Evolutionary conservation across 202 grass and related monocot species (phyloP).

Genomic region (Thinopyrum obtusiflorum): DNA sequence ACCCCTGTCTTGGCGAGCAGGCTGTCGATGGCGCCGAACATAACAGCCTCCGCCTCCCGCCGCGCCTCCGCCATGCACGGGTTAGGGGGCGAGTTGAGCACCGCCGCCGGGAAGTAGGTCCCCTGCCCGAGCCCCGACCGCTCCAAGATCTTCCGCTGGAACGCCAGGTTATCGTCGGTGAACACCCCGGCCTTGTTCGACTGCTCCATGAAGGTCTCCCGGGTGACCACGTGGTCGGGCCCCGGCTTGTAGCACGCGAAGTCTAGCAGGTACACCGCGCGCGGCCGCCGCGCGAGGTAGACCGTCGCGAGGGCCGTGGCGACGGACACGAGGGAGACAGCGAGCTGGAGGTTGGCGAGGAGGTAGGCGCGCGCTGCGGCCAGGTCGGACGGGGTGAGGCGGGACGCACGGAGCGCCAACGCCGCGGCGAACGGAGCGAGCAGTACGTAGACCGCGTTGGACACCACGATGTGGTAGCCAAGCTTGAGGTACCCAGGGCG

Average conservation of each 20-base stretch:
- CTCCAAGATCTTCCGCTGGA: slow-evolving; percentile 82
- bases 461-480: too few relatives aligned
- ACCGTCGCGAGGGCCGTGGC: neutral
- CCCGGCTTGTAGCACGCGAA: slow-evolving; percentile 77
- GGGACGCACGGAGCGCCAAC: too few relatives aligned
- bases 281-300: slow-evolving; percentile 55
- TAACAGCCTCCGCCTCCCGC: slow-evolving; percentile 79
- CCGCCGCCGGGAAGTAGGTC: slow-evolving; percentile 62
- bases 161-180: slow-evolving; percentile 66
- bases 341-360: neutral
- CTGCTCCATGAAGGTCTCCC: slow-evolving; percentile 66
- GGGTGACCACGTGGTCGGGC: slow-evolving; percentile 29
- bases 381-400: too few relatives aligned
- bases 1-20: slow-evolving; percentile 67
- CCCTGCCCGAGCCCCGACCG: slow-evolving; percentile 66
- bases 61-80: slow-evolving; percentile 84
- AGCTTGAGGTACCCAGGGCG: too few relatives aligned
- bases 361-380: neutral
- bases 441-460: too few relatives aligned
- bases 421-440: too few relatives aligned
- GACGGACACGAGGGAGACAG: neutral
- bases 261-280: slow-evolving; percentile 71
- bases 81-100: slow-evolving; percentile 59
- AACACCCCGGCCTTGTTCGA: slow-evolving; percentile 44
- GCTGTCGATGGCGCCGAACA: slow-evolving; percentile 84